Conservation (phyloP, 805 yeast genomes). For the Zygoascus biomembranicola region DNA sequence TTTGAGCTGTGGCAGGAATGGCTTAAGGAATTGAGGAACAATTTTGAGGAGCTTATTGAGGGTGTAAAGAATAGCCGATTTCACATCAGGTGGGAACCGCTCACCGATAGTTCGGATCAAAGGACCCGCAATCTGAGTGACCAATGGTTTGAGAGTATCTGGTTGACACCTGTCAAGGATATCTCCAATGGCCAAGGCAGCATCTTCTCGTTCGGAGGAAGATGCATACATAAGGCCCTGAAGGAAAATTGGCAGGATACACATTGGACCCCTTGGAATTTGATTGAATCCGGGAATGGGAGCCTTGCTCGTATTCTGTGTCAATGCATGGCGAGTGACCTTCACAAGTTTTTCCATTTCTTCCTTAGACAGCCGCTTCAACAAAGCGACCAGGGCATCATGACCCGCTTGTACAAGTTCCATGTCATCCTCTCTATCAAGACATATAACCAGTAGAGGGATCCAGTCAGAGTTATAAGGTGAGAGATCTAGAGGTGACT, state of each 20-base stretch:
- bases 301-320: conserved; percentile 51
- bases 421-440: conserved; percentile 56
- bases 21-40: conserved; percentile 85
- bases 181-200: conserved; percentile 87
- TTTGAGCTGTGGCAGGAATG: conserved; percentile 95
- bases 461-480: conserved; percentile 71
- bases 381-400: conserved; percentile 55
- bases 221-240: conserved; percentile 95
- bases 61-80: conserved; percentile 87
- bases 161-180: conserved; percentile 76
- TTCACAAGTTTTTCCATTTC: conserved; percentile 66
- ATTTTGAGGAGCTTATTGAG: conserved; percentile 67
- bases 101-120: conserved; percentile 97
- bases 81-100: conserved; percentile 81
- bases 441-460: conserved; percentile 54
- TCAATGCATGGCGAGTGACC: conserved; percentile 72
- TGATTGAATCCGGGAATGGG: conserved; percentile 57
- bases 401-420: conserved; percentile 58
- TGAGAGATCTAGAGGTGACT: conserved; percentile 57
- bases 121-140: conserved; percentile 93
- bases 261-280: conserved; percentile 71
- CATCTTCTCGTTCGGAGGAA: conserved; percentile 68
- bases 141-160: conserved; percentile 66
- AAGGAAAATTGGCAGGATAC: conserved; percentile 81
- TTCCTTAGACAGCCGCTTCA: conserved; percentile 67